These are phyloP conservation scores for Raddia guianensis DNA, from an alignment of 176 grass and related monocot species.

Conservation along the genomic window DNA sequence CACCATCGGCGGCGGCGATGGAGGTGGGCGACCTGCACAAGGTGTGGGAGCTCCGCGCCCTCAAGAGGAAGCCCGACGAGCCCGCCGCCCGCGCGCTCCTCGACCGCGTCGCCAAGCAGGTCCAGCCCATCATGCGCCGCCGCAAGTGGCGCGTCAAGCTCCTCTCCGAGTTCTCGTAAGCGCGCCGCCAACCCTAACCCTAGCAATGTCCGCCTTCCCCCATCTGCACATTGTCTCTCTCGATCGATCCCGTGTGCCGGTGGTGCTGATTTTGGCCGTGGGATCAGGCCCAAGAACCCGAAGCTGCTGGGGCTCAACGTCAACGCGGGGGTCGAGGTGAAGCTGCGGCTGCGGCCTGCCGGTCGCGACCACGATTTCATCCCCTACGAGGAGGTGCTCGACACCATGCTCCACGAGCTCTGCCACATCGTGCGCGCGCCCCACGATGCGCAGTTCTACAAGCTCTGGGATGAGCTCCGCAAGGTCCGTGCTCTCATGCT, in stretches of 20 bases:
- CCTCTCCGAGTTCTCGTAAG: conserved; percentile 93
- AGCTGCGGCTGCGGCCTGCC: conserved; percentile 68
- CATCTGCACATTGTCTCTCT: not conserved
- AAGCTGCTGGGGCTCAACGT: conserved; percentile 90
- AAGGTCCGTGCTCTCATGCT: conserved; percentile 47
- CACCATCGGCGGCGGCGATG: conserved; percentile 42
- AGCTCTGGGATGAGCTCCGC: conserved; percentile 95
- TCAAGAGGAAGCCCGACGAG: conserved; percentile 77
- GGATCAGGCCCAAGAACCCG: conserved; percentile 68
- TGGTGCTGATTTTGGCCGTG: not conserved
- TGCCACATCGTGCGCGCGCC: conserved; percentile 77
- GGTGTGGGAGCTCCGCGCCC: conserved; percentile 84
- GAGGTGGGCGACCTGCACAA: conserved; percentile 82
- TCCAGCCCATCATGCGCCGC: conserved; percentile 94
- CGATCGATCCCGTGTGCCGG: not conserved
- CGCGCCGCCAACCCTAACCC: conserved; percentile 29
- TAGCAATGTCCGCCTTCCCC: not conserved
- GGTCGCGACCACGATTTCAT: conserved; percentile 81
- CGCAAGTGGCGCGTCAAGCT: conserved; percentile 93
- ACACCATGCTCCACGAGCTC: conserved; percentile 97
- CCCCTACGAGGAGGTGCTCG: conserved; percentile 88
- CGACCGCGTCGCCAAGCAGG: conserved; percentile 83
- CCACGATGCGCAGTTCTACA: conserved; percentile 84
- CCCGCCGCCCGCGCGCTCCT: conserved; percentile 65
- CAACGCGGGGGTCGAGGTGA: conserved; percentile 70